phyloP scores from a whole-genome alignment of 331 rosid species.

The Saraca asoca region DNA sequence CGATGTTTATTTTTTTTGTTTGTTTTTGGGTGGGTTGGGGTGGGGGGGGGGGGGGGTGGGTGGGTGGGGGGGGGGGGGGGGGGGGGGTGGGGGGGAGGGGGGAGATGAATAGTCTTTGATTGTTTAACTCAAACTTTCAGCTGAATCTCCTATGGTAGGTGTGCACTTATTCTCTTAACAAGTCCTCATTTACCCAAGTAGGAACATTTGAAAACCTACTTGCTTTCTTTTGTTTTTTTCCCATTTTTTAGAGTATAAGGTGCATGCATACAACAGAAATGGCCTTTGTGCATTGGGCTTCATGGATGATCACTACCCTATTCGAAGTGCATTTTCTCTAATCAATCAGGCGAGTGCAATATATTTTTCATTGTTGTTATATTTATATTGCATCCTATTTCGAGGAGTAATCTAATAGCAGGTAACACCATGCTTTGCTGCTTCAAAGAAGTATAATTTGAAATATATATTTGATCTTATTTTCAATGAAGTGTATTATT shows the following conservation, averaged over 20 bases:
- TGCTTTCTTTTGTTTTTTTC: conserved; percentile 11
- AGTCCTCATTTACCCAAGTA: not conserved
- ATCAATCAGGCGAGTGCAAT: conserved; percentile 63
- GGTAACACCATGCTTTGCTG: conserved; percentile 7
- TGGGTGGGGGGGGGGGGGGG: too few relatives aligned
- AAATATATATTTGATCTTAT: not conserved
- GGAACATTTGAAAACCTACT: not conserved
- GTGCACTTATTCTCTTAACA: not conserved
- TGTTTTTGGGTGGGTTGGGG: too few relatives aligned
- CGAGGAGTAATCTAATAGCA: not conserved
- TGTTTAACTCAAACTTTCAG: not conserved
- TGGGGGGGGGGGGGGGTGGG: not conserved
- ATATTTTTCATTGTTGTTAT: conserved; percentile 12
- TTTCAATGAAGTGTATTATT: not conserved
- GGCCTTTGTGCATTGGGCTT: conserved; percentile 92
- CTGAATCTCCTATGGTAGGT: not conserved
- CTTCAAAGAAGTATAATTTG: not conserved
- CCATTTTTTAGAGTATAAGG: conserved; percentile 70
- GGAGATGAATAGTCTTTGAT: not conserved
- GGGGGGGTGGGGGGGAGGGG: too few relatives aligned
- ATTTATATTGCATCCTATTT: not conserved
- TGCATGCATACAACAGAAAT: conserved; percentile 86
- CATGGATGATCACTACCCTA: conserved; percentile 97
- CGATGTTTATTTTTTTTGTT: too few relatives aligned
- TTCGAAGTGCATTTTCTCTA: conserved; percentile 90